Evolutionary conservation across 257 asterid species (phyloP).

Genomic region (Solanum peruvianum): DNA sequence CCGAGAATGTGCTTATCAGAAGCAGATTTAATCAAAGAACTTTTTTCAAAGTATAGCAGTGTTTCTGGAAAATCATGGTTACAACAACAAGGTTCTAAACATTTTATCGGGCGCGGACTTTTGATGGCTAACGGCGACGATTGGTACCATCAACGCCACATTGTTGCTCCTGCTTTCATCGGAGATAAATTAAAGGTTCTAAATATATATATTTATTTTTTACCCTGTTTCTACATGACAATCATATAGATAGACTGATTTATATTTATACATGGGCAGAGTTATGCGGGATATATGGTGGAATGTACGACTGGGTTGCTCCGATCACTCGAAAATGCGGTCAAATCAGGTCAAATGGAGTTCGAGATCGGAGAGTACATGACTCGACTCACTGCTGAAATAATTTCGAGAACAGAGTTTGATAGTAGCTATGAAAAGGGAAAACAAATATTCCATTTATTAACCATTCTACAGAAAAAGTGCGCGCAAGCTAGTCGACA

Average conservation of each 20-base stretch:
- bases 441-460: constrained; percentile 49
- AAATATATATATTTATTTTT: too few species aligned
- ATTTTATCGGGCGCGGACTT: constrained; percentile 80
- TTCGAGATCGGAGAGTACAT: constrained; percentile 70
- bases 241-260: background rate
- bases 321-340: constrained; percentile 19
- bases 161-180: constrained; percentile 88
- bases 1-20: constrained; percentile 81
- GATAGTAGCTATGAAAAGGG: constrained; percentile 74
- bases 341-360: constrained; percentile 37
- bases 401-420: constrained; percentile 75
- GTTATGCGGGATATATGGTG: constrained; percentile 73
- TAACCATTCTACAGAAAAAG: constrained; percentile 46
- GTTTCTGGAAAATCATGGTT: constrained; percentile 78
- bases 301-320: constrained; percentile 65
- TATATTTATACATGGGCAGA: constrained; percentile 17
- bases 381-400: constrained; percentile 80
- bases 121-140: constrained; percentile 87
- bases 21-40: constrained; percentile 52
- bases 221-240: too few species aligned
- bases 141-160: constrained; percentile 86
- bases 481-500: constrained; percentile 62
- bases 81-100: constrained; percentile 77
- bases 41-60: constrained; percentile 49
- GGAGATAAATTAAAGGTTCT: constrained; percentile 71